Evolutionary conservation across 352 stramenopile genomes (phyloP), one percentile per base, ranked within the genome.

Genomic region (Phytophthora pseudosyringae): DNA sequence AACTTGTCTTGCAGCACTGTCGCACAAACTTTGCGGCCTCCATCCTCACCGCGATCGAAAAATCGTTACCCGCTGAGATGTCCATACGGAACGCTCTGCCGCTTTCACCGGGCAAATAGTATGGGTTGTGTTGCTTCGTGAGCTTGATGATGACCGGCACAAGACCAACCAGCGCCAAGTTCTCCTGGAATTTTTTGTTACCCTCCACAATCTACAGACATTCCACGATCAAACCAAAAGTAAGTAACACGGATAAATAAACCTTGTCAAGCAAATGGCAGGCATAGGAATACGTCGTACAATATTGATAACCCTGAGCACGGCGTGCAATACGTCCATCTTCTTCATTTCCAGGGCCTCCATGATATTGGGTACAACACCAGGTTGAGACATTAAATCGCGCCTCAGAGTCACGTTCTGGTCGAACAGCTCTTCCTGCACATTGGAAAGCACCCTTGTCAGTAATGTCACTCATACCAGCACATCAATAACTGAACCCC

Each of bases 271-370:
- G 10, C 11, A 46, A 16, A 11, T 12, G 39, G 4, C 29, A 44
- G 5, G 18, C 31, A 59, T 6, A 47, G 4, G 41, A 33, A 16
- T 6, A 16, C 29, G 13, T 31, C 38, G 25, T 58, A 93, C 84
- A 69, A 88, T 89, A 52, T 97, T 97, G 39, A 97, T 81, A 35
- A 98, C 86, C 28, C 83, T 70, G 16, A 98, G 81, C 5, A 98
- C 88, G 4, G 88, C 87, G 50, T 90, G 80, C 5, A 97, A 40
- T 2, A 97, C 88, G 31, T 95, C 82, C 45, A 93, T 81, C 46
- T 95, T 95, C 64, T 95, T 97, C 77, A 96, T 94, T 64, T 98
- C 91, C 5, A 98, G 75, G 4, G 93, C 89, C 55, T 98, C 91
- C 91, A 98, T 97, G 54, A 98, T 94, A 48, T 94, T 97, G 0